Evolutionary conservation across 768 basidiomycete genomes (phyloP), one percentile per base, ranked within the genome.

Genomic region (Saitozyma sp.): DNA sequence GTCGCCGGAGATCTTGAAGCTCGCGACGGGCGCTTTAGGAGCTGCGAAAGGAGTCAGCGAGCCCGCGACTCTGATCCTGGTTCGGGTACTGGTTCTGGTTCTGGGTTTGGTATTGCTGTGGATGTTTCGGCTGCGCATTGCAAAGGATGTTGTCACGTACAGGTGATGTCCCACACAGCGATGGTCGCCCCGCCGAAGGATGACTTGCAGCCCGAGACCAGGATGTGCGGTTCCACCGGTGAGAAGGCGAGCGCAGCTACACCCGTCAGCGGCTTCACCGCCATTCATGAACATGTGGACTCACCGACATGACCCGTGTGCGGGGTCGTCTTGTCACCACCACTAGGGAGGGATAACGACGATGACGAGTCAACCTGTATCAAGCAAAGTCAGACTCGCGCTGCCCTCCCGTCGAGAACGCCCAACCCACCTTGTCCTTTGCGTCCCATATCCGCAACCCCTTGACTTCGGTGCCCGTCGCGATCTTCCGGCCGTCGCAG

Each of bases 291-390:
- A 40, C n/a, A 2, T 4, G 38, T 20, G 20, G 10, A 68, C 66
- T 59, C 41, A 68, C 74, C 64, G 10, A 75, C 66, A 59, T 75
- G 74, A 0, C 74, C 74, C 41, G 66, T 69, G 56, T 75, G 74
- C 3, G 71, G 71, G 51, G 54, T 75, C 9, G 61, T 58, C 52
- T 64, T 68, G 16, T 62, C 61, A 1, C 61, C 61, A 19, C 52
- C 40, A 8, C 13, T 16, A 9, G 71, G 71, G 20, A 75, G 48
- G 7, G 71, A 65, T 48, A 45, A 67, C 8, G 65, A 65, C 0
- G 65, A 50, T 7, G 56, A 59, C 3, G 62, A 46, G 38, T 74
- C 73, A 17, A 74, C 59, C 73, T 74, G 50, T 5, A n/a, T 38
- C 3, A 8, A 8, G 29, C 5, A 5, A 29, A 5, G 29, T 29